phyloP scores from a whole-genome alignment of 2,329 filamentous ascomycete genomes.

The Helotiales sp. region DNA sequence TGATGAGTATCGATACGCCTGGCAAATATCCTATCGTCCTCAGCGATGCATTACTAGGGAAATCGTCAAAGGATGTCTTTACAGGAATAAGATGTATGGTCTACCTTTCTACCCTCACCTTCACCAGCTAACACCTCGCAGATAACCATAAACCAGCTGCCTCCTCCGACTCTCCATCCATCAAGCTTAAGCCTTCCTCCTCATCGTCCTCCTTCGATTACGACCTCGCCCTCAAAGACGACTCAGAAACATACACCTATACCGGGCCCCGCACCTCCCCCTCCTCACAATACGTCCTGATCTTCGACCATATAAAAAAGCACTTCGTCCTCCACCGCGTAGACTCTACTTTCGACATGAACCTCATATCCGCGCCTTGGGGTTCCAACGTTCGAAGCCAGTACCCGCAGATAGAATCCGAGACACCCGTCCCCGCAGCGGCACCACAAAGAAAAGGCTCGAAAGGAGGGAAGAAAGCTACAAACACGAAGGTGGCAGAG shows the following conservation, averaged over 20 bases:
- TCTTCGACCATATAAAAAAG: slow-evolving; percentile 74
- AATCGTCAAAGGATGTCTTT: slow-evolving; percentile 56
- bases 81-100: slow-evolving; percentile 60
- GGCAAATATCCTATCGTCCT: slow-evolving; percentile 64
- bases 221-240: slow-evolving; percentile 53
- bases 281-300: slow-evolving; percentile 62
- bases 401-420: slow-evolving; percentile 59
- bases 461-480: slow-evolving; percentile 30
- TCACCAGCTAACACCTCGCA: slow-evolving; percentile 34
- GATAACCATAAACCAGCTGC: slow-evolving; percentile 63
- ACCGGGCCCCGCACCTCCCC: slow-evolving; percentile 58
- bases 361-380: slow-evolving; percentile 69
- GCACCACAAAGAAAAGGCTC: slow-evolving; percentile 25
- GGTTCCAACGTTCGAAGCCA: slow-evolving; percentile 66
- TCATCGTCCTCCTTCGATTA: slow-evolving; percentile 39
- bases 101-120: background rate
- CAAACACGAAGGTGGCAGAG: slow-evolving; percentile 30
- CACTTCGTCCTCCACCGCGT: slow-evolving; percentile 81
- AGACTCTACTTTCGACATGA: slow-evolving; percentile 84
- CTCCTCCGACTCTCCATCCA: slow-evolving; percentile 46
- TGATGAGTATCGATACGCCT: slow-evolving; percentile 59
- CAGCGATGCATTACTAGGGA: slow-evolving; percentile 60
- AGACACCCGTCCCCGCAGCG: slow-evolving; percentile 16
- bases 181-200: slow-evolving; percentile 52
- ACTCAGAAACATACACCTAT: slow-evolving; percentile 59